Conservation (phyloP, 768 basidiomycete species). For the Amanita phalloides region DNA sequence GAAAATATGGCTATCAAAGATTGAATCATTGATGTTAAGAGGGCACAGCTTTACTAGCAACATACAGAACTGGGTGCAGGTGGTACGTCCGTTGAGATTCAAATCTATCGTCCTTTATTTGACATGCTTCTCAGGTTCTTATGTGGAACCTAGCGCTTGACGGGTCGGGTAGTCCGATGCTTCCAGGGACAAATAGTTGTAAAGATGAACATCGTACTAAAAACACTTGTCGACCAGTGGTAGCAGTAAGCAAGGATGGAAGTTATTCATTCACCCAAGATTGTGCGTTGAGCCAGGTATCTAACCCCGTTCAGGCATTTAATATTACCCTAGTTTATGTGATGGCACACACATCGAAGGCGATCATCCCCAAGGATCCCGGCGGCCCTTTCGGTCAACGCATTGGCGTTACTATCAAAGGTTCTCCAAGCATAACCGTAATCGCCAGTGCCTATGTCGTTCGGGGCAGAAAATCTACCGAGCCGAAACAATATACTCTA, state of each 20-base stretch:
- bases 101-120: no score
- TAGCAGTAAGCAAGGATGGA: conserved; percentile 53
- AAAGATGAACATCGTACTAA: not conserved
- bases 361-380: conserved; percentile 54
- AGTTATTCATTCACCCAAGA: conserved; percentile 57
- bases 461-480: conserved; percentile 34
- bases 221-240: conserved; percentile 44
- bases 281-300: not conserved
- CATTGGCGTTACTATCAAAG: conserved; percentile 53
- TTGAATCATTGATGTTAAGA: not conserved
- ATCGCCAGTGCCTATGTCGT: conserved; percentile 59
- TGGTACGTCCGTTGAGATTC: conserved; percentile 1
- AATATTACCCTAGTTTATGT: conserved; percentile 37
- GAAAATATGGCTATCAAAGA: not conserved
- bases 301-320: not conserved
- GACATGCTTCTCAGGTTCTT: no score
- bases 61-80: not conserved
- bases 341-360: conserved; percentile 69
- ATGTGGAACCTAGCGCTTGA: no score
- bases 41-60: conserved; percentile 1
- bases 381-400: conserved; percentile 63
- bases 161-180: conserved; percentile 49
- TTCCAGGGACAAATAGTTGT: conserved; percentile 57
- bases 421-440: conserved; percentile 26
- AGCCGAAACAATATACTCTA: conserved; percentile 56